These are phyloP conservation scores for Biancaea sappan DNA, from an alignment of 306 rosid genomes.

Conservation along the genomic window DNA sequence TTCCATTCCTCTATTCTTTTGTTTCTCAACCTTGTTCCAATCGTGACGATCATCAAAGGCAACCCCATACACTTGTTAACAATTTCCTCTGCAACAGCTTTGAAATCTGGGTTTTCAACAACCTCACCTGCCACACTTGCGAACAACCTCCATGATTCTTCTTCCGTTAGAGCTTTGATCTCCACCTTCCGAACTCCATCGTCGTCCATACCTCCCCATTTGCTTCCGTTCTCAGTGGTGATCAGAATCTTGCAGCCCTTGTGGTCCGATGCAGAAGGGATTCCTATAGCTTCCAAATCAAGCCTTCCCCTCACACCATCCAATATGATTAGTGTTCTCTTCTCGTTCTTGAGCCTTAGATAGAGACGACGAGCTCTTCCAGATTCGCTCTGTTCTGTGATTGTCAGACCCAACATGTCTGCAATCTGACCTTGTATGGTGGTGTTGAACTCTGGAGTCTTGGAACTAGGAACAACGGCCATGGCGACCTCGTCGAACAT, in stretches of 20 bases:
- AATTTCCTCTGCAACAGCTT: slow-evolving; percentile 1
- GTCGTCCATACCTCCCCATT: not conserved
- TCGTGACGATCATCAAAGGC: not conserved
- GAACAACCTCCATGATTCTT: slow-evolving; percentile 15
- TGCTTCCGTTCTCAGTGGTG: not conserved
- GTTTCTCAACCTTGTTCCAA: not conserved
- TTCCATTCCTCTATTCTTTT: slow-evolving; percentile 10
- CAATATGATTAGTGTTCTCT: slow-evolving; percentile 5
- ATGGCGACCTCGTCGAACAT: slow-evolving; percentile 4
- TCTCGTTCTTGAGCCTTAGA: slow-evolving; percentile 3
- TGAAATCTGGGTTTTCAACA: not conserved
- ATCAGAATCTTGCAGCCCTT: slow-evolving; percentile 21
- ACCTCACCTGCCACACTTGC: not conserved
- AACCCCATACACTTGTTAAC: slow-evolving; percentile 11
- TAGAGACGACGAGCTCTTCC: slow-evolving; percentile 24
- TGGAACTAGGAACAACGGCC: not conserved
- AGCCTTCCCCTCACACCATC: slow-evolving; percentile 14
- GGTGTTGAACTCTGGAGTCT: not conserved
- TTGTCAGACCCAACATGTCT: slow-evolving; percentile 12
- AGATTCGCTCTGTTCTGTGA: not conserved
- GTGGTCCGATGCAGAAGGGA: not conserved
- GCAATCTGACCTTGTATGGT: slow-evolving; percentile 15
- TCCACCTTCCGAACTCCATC: not conserved
- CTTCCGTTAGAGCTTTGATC: not conserved
- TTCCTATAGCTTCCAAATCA: slow-evolving; percentile 10